Conservation (phyloP, 768 basidiomycete species). For the Leccinum ochraceum region DNA sequence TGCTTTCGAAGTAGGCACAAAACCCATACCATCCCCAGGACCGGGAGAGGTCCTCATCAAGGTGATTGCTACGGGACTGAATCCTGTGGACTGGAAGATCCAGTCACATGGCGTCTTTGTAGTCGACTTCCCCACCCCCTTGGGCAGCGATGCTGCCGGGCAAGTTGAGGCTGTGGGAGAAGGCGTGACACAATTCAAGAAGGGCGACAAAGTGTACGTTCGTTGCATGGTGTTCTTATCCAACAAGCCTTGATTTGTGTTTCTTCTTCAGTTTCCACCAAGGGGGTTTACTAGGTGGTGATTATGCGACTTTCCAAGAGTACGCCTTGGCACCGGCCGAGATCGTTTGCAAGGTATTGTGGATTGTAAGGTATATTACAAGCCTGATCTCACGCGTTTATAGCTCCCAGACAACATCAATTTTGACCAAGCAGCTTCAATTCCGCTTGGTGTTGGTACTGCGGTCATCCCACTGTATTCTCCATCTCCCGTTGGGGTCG, state of each 20-base stretch:
- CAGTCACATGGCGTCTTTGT: constrained; percentile 2
- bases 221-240: not conserved
- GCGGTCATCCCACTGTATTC: constrained; percentile 37
- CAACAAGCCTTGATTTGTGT: not conserved
- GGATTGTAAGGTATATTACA: not conserved
- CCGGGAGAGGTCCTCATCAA: constrained; percentile 47
- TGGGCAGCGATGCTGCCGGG: constrained; percentile 43
- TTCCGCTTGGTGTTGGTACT: constrained; percentile 36
- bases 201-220: constrained; percentile 33
- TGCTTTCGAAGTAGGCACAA: constrained; percentile 14
- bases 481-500: constrained; percentile 27
- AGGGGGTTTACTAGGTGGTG: not conserved
- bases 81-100: constrained; percentile 45
- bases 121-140: constrained; percentile 35
- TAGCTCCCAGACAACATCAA: constrained; percentile 40
- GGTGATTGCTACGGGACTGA: constrained; percentile 41
- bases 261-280: constrained; percentile 22
- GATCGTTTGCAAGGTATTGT: constrained; percentile 15
- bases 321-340: constrained; percentile 28
- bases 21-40: constrained; percentile 31
- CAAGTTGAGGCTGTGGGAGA: constrained; percentile 40
- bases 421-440: constrained; percentile 40
- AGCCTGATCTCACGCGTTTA: constrained; percentile 15
- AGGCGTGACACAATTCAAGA: constrained; percentile 37
- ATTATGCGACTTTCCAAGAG: constrained; percentile 30